Conservation (phyloP, 2,329 filamentous ascomycete genomes). For the Ceratocystis alfenasii region DNA sequence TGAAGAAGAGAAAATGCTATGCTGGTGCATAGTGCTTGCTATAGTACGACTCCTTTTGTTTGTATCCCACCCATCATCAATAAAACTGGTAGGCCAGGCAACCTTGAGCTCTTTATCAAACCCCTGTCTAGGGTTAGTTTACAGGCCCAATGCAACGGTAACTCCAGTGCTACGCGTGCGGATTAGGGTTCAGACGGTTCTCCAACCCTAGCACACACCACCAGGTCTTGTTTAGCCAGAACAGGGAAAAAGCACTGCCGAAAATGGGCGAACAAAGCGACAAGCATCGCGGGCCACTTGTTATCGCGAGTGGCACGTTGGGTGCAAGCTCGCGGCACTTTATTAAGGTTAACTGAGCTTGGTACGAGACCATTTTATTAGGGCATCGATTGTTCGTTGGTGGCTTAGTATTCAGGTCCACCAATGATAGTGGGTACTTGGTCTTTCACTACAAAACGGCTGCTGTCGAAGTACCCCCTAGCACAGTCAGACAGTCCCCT, state of each 20-base stretch:
- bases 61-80: neutral
- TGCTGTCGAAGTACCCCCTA: neutral
- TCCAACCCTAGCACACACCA: neutral
- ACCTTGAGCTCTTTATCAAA: neutral
- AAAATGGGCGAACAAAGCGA: neutral
- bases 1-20: neutral
- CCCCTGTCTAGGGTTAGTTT: neutral
- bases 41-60: neutral
- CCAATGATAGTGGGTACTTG: neutral
- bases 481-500: neutral
- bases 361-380: neutral
- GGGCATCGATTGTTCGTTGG: neutral
- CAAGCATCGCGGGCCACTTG: neutral
- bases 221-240: neutral
- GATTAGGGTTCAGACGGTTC: neutral
- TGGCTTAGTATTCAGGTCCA: neutral
- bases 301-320: no score
- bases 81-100: neutral
- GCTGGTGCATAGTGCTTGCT: neutral
- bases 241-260: neutral
- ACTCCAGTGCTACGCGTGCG: neutral
- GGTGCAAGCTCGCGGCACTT: no score
- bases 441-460: neutral
- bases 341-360: no score
- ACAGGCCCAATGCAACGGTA: no score